Evolutionary conservation across 208 protist species (phyloP).

Genomic region (Leptomonas seymouri): DNA sequence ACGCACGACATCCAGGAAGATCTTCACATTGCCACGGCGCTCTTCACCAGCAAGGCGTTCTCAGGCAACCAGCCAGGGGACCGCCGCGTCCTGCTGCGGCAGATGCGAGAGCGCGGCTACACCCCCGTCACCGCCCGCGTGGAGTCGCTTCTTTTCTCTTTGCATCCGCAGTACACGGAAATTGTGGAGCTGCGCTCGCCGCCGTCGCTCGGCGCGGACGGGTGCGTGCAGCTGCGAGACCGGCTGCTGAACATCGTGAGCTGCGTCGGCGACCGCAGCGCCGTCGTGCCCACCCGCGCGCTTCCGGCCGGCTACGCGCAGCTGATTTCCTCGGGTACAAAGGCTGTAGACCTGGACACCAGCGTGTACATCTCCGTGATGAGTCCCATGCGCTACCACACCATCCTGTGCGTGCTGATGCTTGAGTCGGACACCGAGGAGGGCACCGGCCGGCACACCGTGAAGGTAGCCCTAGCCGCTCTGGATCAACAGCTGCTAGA

Average conservation of each 20-base stretch:
- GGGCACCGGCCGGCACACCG: conserved; percentile 19
- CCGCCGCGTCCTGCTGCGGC: conserved; percentile 3
- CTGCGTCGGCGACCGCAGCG: conserved; percentile 49
- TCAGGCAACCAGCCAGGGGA: conserved; percentile 26
- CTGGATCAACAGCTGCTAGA: conserved; percentile 59
- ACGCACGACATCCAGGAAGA: conserved; percentile 57
- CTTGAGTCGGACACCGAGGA: conserved; percentile 39
- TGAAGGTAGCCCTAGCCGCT: conserved; percentile 50
- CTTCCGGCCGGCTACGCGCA: conserved; percentile 37
- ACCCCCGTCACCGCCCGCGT: conserved; percentile 41
- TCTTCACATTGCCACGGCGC: conserved; percentile 61
- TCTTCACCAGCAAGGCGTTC: conserved; percentile 71
- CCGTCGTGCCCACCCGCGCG: conserved; percentile 35
- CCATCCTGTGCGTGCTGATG: conserved; percentile 47
- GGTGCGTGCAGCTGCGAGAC: conserved; percentile 43
- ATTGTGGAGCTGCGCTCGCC: conserved; percentile 49
- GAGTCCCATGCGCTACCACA: conserved; percentile 47
- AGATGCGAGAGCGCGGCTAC: conserved; percentile 28
- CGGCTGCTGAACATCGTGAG: conserved; percentile 52
- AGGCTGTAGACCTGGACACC: conserved; percentile 19
- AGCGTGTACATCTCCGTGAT: conserved; percentile 44
- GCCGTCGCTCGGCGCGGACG: conserved; percentile 44
- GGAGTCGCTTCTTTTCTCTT: conserved; percentile 61
- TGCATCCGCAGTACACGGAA: conserved; percentile 44
- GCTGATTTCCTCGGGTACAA: conserved; percentile 31